Conservation (phyloP, 1,139 yeast genomes). For the Geotrichum australiense region DNA sequence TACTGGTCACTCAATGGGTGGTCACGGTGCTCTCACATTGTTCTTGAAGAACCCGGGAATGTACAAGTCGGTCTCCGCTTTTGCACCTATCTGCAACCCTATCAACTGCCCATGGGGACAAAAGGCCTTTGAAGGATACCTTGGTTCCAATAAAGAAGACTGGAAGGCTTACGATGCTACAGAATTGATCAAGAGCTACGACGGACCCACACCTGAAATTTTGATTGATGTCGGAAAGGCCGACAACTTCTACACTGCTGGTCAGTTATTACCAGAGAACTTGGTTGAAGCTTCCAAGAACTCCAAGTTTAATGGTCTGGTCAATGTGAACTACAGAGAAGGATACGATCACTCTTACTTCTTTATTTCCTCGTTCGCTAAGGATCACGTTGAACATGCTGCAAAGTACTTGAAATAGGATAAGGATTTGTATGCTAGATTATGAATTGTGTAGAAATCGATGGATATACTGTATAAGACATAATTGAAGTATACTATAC, state of each 20-base stretch:
- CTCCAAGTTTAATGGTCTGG: slow-evolving; percentile 54
- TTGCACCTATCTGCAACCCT: slow-evolving; percentile 87
- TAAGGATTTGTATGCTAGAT: slow-evolving; percentile 4
- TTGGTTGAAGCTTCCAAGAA: slow-evolving; percentile 57
- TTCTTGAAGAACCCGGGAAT: slow-evolving; percentile 65
- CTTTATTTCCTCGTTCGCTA: slow-evolving; percentile 74
- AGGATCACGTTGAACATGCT: slow-evolving; percentile 80
- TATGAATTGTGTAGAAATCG: neutral
- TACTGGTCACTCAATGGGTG: slow-evolving; percentile 98
- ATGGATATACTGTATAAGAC: neutral
- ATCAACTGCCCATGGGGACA: slow-evolving; percentile 74
- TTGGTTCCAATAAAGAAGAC: slow-evolving; percentile 50
- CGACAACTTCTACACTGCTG: slow-evolving; percentile 61
- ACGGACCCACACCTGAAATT: slow-evolving; percentile 51
- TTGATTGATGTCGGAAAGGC: slow-evolving; percentile 77
- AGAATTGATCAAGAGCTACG: slow-evolving; percentile 52
- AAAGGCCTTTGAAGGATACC: slow-evolving; percentile 72
- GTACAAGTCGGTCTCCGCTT: slow-evolving; percentile 81
- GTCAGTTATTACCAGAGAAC: slow-evolving; percentile 74
- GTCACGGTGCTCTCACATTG: slow-evolving; percentile 83
- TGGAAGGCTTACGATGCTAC: slow-evolving; percentile 84
- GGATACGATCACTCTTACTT: slow-evolving; percentile 91
- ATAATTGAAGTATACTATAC: no score
- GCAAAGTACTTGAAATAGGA: slow-evolving; percentile 47
- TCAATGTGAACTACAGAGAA: slow-evolving; percentile 58